These are phyloP conservation scores for Neurospora pannonica DNA, from an alignment of 495 filamentous ascomycete genomes.

Conservation along the genomic window DNA sequence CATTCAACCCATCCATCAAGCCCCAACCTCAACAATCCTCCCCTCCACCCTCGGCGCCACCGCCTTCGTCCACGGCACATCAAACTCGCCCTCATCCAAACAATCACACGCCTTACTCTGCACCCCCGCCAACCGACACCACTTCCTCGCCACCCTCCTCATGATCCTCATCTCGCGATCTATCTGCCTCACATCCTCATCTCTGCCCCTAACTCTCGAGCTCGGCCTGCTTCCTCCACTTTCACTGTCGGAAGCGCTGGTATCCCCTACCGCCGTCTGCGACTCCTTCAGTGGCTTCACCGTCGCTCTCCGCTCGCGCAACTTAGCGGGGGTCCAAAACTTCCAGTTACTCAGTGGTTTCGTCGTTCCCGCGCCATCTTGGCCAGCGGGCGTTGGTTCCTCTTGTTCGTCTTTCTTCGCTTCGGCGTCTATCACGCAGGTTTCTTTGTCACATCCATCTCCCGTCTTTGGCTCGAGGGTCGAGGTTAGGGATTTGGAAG, in stretches of 20 bases:
- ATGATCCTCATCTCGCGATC: conserved; percentile 38
- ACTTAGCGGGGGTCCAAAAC: conserved; percentile 34
- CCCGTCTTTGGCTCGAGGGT: neutral
- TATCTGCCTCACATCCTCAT: conserved; percentile 19
- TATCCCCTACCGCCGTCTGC: conserved; percentile 18
- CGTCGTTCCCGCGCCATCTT: neutral
- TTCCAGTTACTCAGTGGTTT: conserved; percentile 17
- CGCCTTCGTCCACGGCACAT: conserved; percentile 67
- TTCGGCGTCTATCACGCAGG: neutral
- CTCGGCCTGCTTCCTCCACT: neutral
- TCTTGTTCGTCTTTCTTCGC: neutral
- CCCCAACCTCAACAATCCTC: conserved; percentile 43
- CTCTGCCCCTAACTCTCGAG: neutral
- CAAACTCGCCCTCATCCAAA: conserved; percentile 46
- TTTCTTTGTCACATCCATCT: neutral
- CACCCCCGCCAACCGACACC: conserved; percentile 62
- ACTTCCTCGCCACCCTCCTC: conserved; percentile 56
- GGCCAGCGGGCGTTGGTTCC: neutral
- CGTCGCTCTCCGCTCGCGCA: conserved; percentile 27
- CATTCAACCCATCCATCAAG: neutral
- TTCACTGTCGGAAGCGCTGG: conserved; percentile 13
- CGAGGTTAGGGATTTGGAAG: neutral
- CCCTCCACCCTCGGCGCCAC: conserved; percentile 71
- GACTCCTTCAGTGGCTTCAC: conserved; percentile 22
- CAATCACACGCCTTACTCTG: conserved; percentile 33